Evolutionary conservation across 2,329 filamentous ascomycete species (phyloP), one percentile per base, ranked within the genome.

Genomic region (Talaromyces albobiverticillius): DNA sequence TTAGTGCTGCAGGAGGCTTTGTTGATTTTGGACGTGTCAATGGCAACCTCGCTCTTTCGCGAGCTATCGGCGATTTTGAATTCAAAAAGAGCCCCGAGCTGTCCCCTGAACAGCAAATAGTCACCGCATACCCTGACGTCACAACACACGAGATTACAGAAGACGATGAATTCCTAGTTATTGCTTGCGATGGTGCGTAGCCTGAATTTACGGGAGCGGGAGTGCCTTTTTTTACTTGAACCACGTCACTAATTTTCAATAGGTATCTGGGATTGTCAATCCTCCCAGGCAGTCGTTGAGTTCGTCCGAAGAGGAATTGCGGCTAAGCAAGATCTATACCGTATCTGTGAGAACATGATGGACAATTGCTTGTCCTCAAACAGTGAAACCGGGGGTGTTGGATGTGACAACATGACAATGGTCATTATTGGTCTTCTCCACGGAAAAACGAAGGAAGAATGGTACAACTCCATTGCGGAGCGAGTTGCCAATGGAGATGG

Each of bases 391-490:
- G 94, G 94, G 53, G 94, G 94, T 60, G 93, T 99, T 58, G 94
- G 94, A 58, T 99, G 94, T 73, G 94, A 99, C 79, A 99, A 99
- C 80, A 99, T 99, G 94, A 99, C 94, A 63, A 97, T 99, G 88
- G 79, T 87, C 64, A 82, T 99, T 61, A 79, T 99, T 67, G 94
- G 88, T 62, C 85, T 99, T 70, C 82, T 99, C 63, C 85, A 89
- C 67, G 94, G 93, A 72, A 91, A 89, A 81, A 89, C 86, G 64
- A 95, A 95, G 82, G 92, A 96, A 69, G 88, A 96, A 77, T 99
- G 94, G 94, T 99, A 99, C 74, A 90, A 96, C 68, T 87, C 92
- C 78, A 88, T 99, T 72, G 90, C 88, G 67, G 90, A 88, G 78
- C 85, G 94, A 70, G 94, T 99, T 74, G 90, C 92, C 65, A 92